Percentiles rank a stretch among this genome's conserved stretches.
phyloP scores from a whole-genome alignment of 495 filamentous ascomycete species.

The Trichoderma virens region DNA sequence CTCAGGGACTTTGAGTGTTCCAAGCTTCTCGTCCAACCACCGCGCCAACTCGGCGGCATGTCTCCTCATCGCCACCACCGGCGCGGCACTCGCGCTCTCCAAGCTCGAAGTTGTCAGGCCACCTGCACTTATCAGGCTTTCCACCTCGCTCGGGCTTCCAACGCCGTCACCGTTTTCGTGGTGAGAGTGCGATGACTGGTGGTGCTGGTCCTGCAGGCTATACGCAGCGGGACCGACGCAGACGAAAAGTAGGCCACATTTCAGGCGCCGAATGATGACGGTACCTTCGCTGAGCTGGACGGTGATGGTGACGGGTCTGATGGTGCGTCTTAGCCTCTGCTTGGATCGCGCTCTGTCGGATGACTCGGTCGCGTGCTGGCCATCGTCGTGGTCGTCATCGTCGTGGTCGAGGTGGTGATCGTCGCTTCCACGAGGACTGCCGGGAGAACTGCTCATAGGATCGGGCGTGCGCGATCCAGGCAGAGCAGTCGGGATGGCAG shows the following conservation, averaged over 20 bases:
- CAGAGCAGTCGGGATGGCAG: constrained; percentile 14
- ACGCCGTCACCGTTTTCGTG: constrained; percentile 11
- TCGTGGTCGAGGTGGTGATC: neutral
- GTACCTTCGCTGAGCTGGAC: constrained; percentile 40
- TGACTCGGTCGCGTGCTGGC: neutral
- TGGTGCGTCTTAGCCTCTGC: neutral
- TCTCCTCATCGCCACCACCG: constrained; percentile 31
- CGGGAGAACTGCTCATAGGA: constrained; percentile 11
- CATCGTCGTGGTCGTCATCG: neutral
- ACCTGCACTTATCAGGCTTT: constrained; percentile 24
- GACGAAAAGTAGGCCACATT: constrained; percentile 45
- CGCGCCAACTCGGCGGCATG: constrained; percentile 41
- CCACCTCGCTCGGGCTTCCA: constrained; percentile 26
- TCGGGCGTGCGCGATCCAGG: constrained; percentile 11
- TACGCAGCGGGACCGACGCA: constrained; percentile 36
- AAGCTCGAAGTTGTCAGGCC: constrained; percentile 22
- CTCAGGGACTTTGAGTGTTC: constrained; percentile 33
- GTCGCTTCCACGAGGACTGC: constrained; percentile 10
- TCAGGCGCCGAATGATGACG: constrained; percentile 39
- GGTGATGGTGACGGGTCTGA: constrained; percentile 27
- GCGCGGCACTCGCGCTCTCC: constrained; percentile 21
- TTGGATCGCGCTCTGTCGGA: neutral
- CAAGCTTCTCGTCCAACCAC: constrained; percentile 37
- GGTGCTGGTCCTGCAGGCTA: constrained; percentile 4
- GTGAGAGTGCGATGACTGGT: neutral